A percentile compares a stretch with the other conserved stretches of the same genome.
These are phyloP conservation scores for Pseudomicrostroma phylloplanum DNA, from an alignment of 1,284 basidiomycete genomes.

Conservation along the genomic window DNA sequence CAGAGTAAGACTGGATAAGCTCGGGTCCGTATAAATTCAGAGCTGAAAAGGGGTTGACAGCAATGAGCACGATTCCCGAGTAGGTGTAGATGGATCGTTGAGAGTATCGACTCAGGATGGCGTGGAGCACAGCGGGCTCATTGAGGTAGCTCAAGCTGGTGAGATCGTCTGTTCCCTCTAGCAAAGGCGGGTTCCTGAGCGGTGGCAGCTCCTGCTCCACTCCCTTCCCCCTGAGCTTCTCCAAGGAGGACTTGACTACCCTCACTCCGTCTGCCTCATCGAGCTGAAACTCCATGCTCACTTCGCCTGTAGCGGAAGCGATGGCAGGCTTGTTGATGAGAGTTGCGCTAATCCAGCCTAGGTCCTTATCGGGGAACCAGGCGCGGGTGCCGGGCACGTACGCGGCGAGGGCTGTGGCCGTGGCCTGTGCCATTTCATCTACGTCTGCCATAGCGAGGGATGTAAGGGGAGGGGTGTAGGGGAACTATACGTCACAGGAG, in stretches of 20 bases:
- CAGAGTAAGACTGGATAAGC: conserved; percentile 95
- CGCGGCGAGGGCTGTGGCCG: conserved; percentile 23
- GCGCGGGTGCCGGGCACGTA: conserved; percentile 52
- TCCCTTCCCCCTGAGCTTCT: conserved; percentile 29
- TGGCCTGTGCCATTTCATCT: too few relatives aligned
- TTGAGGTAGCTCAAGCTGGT: conserved; percentile 96
- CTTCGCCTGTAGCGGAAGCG: conserved; percentile 28
- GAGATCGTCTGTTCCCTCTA: conserved; percentile 95
- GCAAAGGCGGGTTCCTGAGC: conserved; percentile 86
- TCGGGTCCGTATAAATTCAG: conserved; percentile 69
- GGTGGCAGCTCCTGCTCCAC: conserved; percentile 64
- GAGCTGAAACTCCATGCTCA: conserved; percentile 37
- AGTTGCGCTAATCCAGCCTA: conserved; percentile 84
- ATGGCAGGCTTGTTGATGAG: conserved; percentile 56
- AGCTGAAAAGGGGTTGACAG: conserved; percentile 94
- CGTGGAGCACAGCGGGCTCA: conserved; percentile 90
- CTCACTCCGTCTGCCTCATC: conserved; percentile 40
- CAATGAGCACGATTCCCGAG: conserved; percentile 93
- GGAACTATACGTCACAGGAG: too few relatives aligned
- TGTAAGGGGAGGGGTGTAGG: too few relatives aligned
- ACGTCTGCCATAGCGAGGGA: too few relatives aligned
- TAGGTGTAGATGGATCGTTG: conserved; percentile 98
- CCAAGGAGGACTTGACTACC: conserved; percentile 34
- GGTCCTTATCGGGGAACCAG: conserved; percentile 81
- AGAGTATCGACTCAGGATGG: conserved; percentile 91